A percentile compares a stretch with the other conserved stretches of the same genome.
phyloP scores from a whole-genome alignment of 345 rosid genomes.

The Sisymbrium altissimum region DNA sequence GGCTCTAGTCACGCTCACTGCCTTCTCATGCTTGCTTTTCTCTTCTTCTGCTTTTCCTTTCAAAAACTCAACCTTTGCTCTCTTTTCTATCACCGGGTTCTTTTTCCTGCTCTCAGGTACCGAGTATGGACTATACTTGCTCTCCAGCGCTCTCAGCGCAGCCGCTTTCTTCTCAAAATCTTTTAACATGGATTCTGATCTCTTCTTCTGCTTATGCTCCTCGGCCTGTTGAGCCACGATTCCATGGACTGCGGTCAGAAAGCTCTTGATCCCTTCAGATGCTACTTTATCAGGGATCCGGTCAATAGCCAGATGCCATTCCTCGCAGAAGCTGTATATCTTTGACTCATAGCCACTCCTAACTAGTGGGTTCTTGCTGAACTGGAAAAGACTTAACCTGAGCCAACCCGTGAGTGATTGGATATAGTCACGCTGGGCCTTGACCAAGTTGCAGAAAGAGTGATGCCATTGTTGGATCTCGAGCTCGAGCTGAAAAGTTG shows the following conservation, averaged over 20 bases:
- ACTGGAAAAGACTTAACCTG: conserved; percentile 85
- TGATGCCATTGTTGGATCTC: conserved; percentile 92
- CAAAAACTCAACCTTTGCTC: conserved; percentile 53
- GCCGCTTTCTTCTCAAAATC: conserved; percentile 68
- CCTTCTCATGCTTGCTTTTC: conserved; percentile 73
- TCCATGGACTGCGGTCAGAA: conserved; percentile 72
- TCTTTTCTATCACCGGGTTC: conserved; percentile 68
- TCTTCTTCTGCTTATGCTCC: conserved; percentile 88
- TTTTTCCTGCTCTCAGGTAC: conserved; percentile 47
- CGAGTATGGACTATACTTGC: conserved; percentile 66
- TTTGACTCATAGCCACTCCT: conserved; percentile 53
- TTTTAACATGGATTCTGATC: conserved; percentile 46
- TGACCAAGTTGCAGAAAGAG: conserved; percentile 75
- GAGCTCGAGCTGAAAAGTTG: conserved; percentile 88
- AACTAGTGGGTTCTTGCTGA: conserved; percentile 59
- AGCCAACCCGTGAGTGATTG: conserved; percentile 93
- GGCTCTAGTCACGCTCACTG: conserved; percentile 65
- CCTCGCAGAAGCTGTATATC: conserved; percentile 83
- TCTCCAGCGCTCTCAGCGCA: conserved; percentile 67
- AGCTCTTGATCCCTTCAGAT: conserved; percentile 93
- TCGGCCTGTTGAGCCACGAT: conserved; percentile 83
- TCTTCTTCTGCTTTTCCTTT: conserved; percentile 83
- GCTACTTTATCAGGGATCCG: conserved; percentile 95
- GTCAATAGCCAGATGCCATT: conserved; percentile 83
- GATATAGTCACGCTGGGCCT: conserved; percentile 80